phyloP scores from a whole-genome alignment of 2,329 filamentous ascomycete species.

The Aspergillus hiratsukae region DNA sequence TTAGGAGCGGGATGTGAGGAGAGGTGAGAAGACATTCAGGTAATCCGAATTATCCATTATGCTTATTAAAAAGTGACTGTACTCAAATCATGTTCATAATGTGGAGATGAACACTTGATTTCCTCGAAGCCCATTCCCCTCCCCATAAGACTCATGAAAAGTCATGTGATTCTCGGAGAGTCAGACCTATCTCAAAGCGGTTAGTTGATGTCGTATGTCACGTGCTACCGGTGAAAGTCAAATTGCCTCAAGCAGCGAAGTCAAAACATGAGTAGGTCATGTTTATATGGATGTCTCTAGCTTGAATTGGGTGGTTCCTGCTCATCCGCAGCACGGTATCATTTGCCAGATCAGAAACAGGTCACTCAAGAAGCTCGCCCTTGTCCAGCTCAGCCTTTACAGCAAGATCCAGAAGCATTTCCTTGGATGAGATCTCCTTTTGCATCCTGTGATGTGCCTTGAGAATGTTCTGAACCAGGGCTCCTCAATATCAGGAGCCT shows the following conservation, averaged over 20 bases:
- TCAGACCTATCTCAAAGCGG: neutral
- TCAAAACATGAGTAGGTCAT: too few relatives aligned
- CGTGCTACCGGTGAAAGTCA: neutral
- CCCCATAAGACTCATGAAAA: neutral
- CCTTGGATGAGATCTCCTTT: slow-evolving; percentile 25
- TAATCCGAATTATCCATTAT: neutral
- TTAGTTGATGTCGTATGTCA: neutral
- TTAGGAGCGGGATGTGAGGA: neutral
- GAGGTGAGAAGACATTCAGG: neutral
- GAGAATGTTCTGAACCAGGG: slow-evolving; percentile 25
- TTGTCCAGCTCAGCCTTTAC: slow-evolving; percentile 14
- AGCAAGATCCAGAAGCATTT: slow-evolving; percentile 20
- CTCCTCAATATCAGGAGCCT: slow-evolving; percentile 9
- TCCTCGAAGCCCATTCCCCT: neutral
- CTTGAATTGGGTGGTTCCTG: slow-evolving; percentile 19
- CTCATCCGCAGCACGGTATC: slow-evolving; percentile 29
- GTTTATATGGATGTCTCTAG: too few relatives aligned
- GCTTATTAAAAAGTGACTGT: neutral
- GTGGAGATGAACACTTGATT: neutral
- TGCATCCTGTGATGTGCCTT: slow-evolving; percentile 28
- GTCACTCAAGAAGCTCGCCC: slow-evolving; percentile 8
- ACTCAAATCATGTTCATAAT: neutral
- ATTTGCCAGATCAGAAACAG: slow-evolving; percentile 26
- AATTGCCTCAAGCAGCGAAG: too few relatives aligned
- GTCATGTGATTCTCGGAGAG: neutral